Evolutionary conservation across 2,329 filamentous ascomycete genomes (phyloP), one percentile per base, ranked within the genome.

Genomic region (Tricladium varicosporioides): DNA sequence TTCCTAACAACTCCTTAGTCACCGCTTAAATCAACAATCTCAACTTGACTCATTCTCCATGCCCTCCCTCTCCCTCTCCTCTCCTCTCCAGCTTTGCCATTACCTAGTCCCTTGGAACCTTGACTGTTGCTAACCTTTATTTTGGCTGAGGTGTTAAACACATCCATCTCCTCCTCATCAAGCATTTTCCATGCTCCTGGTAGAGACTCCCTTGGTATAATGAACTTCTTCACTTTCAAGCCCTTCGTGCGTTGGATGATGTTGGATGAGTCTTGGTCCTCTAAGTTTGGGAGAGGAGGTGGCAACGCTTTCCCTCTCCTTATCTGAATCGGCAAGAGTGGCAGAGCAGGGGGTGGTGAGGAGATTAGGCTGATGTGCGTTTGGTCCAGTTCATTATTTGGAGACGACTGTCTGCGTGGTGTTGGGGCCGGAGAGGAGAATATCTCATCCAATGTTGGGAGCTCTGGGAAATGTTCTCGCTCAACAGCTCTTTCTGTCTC

Each of bases 161-260:
- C 13, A 43, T 47, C 19, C 36, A 36, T 48, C 47, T 65, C 63
- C 42, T 59, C 52, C 44, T 61, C 58, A 49, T 63, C 62, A 11
- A 66, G 48, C 54, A 67, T 64, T 55, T 67, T 70, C 69, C 70
- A 74, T 2, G 66, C 65, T 2, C 72, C 72, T 5, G 68, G 69
- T 22, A 73, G 59, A 58, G 69, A 72, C 11, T 72, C 68, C n/a
- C 72, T 61, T 3, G 67, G 57, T 32, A 69, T 58, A 5, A 70
- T 65, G 44, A 60, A 68, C 46, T 67, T 67, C 8, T 15, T 31
- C 27, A 19, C 5, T 45, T 56, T 63, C 40, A 27, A 27, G 7
- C 40, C 40, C 22, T 33, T 48, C 5, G 15, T 22, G n/a, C 22
- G 13, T 13, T 2, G 22, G 19, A 36, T 31, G 16, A n/a, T 13